A percentile compares a stretch with the other conserved stretches of the same genome.
Evolutionary conservation across 768 basidiomycete species (phyloP).

Genomic region (Lentinus brumalis): DNA sequence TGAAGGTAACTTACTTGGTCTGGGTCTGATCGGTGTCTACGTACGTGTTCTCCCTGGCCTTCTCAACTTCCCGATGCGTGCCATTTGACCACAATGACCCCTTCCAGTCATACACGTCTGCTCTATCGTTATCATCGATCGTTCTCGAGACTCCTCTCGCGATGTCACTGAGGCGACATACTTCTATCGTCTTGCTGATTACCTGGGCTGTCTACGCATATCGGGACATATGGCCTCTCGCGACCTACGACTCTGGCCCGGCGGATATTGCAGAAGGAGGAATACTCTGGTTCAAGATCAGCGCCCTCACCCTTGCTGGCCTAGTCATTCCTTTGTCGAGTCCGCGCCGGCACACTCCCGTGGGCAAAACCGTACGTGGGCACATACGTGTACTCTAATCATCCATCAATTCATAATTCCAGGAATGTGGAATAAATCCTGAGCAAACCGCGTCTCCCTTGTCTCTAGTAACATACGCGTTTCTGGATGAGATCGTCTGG

Average conservation of each 20-base stretch:
- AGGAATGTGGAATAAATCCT: slow-evolving; percentile 30
- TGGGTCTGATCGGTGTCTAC: slow-evolving; percentile 25
- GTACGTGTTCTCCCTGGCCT: slow-evolving; percentile 19
- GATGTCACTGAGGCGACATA: slow-evolving; percentile 16
- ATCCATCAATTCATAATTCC: too few relatives aligned
- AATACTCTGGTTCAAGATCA: slow-evolving; percentile 37
- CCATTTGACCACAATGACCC: too few relatives aligned
- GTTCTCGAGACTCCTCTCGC: too few relatives aligned
- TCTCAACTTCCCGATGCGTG: too few relatives aligned
- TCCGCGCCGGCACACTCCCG: slow-evolving; percentile 7
- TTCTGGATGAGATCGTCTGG: slow-evolving; percentile 38
- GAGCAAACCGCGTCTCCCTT: slow-evolving; percentile 46
- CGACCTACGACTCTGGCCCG: slow-evolving; percentile 35
- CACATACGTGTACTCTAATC: too few relatives aligned
- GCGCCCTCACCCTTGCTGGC: slow-evolving; percentile 33
- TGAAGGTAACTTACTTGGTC: slow-evolving; percentile 27
- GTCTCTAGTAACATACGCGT: slow-evolving; percentile 41
- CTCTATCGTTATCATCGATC: too few relatives aligned
- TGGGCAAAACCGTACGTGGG: too few relatives aligned
- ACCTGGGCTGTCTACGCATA: slow-evolving; percentile 35
- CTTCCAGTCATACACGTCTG: too few relatives aligned
- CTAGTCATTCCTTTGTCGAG: slow-evolving; percentile 36
- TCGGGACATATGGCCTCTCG: slow-evolving; percentile 38
- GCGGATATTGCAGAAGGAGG: slow-evolving; percentile 31
- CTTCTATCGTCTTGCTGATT: slow-evolving; percentile 33